A percentile compares a stretch with the other conserved stretches of the same genome.
Evolutionary conservation across 176 grass and related monocot species (phyloP).

Genomic region (Alloteropsis semialata): DNA sequence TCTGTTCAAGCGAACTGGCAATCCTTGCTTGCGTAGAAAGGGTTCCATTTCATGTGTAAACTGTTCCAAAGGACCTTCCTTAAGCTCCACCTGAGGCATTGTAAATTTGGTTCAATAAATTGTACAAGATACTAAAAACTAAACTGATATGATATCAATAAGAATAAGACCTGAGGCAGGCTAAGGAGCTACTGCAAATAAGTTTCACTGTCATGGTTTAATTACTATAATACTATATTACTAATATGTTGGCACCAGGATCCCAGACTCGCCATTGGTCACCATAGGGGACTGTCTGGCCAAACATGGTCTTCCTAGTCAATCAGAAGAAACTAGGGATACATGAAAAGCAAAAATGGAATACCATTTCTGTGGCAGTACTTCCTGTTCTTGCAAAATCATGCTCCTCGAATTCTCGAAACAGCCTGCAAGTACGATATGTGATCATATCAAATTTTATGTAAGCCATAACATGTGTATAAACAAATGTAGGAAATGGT

Average conservation of each 20-base stretch:
- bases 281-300: not conserved
- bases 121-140: not conserved
- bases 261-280: not conserved
- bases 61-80: constrained; percentile 91
- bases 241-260: not conserved
- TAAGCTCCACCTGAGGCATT: constrained; percentile 67
- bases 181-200: not conserved
- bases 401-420: constrained; percentile 68
- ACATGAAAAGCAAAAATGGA: not conserved
- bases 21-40: constrained; percentile 76
- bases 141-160: not conserved
- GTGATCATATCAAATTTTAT: not conserved
- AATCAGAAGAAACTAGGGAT: not conserved
- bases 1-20: constrained; percentile 94
- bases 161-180: not conserved
- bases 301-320: not conserved
- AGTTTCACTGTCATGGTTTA: not conserved
- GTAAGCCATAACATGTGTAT: not conserved
- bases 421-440: constrained; percentile 47
- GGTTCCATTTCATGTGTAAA: constrained; percentile 99
- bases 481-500: not conserved
- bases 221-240: not conserved
- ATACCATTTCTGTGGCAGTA: constrained; percentile 69
- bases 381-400: constrained; percentile 89
- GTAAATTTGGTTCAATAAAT: not conserved